Base-by-base conservation (phyloP, 2,329 filamentous ascomycete species). In the Neofusicoccum sp. region DNA sequence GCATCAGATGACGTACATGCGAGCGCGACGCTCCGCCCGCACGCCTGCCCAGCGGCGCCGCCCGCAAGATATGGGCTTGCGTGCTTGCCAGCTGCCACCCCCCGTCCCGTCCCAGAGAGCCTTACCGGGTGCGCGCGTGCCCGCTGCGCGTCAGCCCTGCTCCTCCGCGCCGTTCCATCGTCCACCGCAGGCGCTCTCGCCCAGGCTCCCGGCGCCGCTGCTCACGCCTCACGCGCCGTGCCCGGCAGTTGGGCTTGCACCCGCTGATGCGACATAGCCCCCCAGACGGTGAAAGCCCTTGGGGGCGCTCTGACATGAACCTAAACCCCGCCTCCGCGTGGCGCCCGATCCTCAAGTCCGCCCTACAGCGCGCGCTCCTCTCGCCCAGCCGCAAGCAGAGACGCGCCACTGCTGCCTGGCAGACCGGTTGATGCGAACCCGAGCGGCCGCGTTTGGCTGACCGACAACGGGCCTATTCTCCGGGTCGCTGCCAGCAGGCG, bases 1-100 rank as follows among this genome's bases (percentile, higher is more conserved):
- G 57, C 28, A 57, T 57, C 34, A 60, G 26, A 60, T 60, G 57
- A 60, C 57, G 57, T 60, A 31, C 36, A 4, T 12, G 36, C 36
- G 14, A 40, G 14, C n/a, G 36, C 36, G 44, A 3, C 24, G 40
- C n/a, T 43, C n/a, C n/a, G 8, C 9, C 14, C 12, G 6, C 6
- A 12, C 8, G 16, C 36, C 36, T 12, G 28, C 45, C 45, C 24
- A 20, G 43, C 43, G 43, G 49, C 26, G 49, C 49, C 49, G 49
- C 49, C 49, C 26, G 51, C 28, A 24, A 56, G 36, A 43, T 43
- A 56, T 56, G 51, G 14, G 26, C 26, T 43, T 16, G 40, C 12
- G n/a, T 9, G 24, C 24, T 26, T 43, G 36, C 24, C 34, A 36
- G 51, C 51, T 56, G 51, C 20, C 51, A 43, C 43, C 51, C 31